Base-by-base conservation (phyloP, 1,139 yeast genomes). In the Geotrichum reessii region DNA sequence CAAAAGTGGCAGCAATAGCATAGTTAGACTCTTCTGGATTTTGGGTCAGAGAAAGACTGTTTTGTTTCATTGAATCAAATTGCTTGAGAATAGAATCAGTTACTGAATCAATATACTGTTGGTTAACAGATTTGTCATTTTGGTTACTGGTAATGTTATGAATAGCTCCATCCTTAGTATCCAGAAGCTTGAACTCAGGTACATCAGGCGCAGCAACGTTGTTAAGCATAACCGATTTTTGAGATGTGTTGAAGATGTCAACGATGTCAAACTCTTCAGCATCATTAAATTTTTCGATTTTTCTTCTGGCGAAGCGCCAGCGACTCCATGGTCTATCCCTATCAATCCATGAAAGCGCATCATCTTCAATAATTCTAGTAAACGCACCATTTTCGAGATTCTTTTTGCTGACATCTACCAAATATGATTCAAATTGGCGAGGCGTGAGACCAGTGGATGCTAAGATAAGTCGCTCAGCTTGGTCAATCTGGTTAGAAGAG, bases 1-100 rank as follows among this genome's bases (percentile, higher is more conserved):
- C 76, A 47, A 70, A 66, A 0, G 75, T 69, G n/a, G 73, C 71
- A 0, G 73, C 69, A 52, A 71, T 56, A 14, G 74, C 69, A 3
- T 64, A 58, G 11, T 47, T 54, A 9, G 59, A 31, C 14, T 66
- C 64, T 5, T 51, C 42, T n/a, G n/a, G 21, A n/a, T 17, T 33
- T 27, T 49, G 50, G 14, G 47, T 24, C 17, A 48, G 21, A 17
- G 24, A 21, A 22, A 12, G 14, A 7, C n/a, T 27, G 19, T 40
- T 51, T n/a, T 44, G 27, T 3, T 49, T 42, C 5, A 6, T 47
- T 14, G 56, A 48, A n/a, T 53, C 54, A 50, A 46, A 58, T n/a
- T 55, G 53, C 19, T 52, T 40, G 8, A 58, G n/a, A 1, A 58
- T 40, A 7, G 56, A 47, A n/a, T 55, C 42, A 11, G 58, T 25